These are phyloP conservation scores for Leccinum griseonigrum DNA, from an alignment of 1,284 basidiomycete species.

Conservation along the genomic window DNA sequence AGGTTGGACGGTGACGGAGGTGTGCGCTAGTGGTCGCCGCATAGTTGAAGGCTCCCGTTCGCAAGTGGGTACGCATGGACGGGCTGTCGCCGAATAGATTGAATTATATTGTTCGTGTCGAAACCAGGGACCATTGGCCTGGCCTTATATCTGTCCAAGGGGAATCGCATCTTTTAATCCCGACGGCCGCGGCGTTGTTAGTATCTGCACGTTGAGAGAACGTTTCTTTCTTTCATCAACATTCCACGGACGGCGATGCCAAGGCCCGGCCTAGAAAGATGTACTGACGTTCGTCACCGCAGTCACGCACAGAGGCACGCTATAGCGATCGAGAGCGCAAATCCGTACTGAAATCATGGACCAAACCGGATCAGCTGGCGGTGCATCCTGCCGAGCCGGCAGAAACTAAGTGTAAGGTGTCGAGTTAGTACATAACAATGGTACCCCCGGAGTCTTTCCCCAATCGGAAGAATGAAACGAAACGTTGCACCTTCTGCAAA, in stretches of 20 bases:
- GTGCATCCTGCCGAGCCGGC: not conserved
- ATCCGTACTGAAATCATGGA: too few species aligned
- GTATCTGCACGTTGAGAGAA: not conserved
- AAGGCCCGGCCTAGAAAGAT: not conserved
- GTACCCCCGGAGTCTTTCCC: not conserved
- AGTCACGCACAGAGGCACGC: too few species aligned
- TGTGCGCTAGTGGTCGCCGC: slow-evolving; percentile 15
- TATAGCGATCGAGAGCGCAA: too few species aligned
- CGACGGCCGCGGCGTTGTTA: not conserved
- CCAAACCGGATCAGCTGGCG: too few species aligned
- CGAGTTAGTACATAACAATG: not conserved
- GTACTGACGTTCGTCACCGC: too few species aligned
- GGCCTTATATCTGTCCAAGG: not conserved
- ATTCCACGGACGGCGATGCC: too few species aligned
- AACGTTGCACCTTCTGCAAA: not conserved
- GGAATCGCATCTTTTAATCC: not conserved
- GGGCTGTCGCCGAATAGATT: slow-evolving; percentile 13
- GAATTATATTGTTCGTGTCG: not conserved
- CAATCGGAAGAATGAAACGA: not conserved
- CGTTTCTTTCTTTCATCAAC: not conserved
- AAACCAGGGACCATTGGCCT: not conserved
- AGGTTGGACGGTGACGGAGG: slow-evolving; percentile 8
- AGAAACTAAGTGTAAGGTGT: not conserved
- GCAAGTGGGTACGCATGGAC: slow-evolving; percentile 17
- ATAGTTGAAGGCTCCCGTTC: slow-evolving; percentile 17